These are phyloP conservation scores for Fusarium coicis DNA, from an alignment of 2,329 filamentous ascomycete genomes.

Conservation along the genomic window DNA sequence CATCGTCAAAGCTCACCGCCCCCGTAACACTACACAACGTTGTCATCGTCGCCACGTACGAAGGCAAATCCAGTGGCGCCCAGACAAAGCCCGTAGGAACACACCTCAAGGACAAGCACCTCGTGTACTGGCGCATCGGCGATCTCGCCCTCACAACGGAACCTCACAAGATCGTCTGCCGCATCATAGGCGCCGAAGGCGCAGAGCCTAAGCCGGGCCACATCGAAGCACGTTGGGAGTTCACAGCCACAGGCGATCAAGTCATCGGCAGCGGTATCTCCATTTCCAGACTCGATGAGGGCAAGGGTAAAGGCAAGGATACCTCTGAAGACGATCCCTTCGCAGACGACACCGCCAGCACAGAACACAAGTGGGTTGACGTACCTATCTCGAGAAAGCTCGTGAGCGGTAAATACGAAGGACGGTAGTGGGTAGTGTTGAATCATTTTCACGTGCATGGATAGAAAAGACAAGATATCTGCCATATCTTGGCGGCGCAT, in stretches of 20 bases:
- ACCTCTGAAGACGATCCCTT: conserved; percentile 72
- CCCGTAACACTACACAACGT: conserved; percentile 73
- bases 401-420: conserved; percentile 80
- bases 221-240: conserved; percentile 87
- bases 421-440: conserved; percentile 45
- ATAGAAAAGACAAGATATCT: conserved; percentile 39
- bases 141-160: conserved; percentile 76
- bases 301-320: conserved; percentile 64
- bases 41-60: conserved; percentile 76
- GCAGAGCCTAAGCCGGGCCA: conserved; percentile 77
- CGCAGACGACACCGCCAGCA: conserved; percentile 59
- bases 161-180: conserved; percentile 82
- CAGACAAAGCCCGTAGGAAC: conserved; percentile 85
- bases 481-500: conserved; percentile 45
- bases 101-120: conserved; percentile 78
- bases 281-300: conserved; percentile 64
- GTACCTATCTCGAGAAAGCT: conserved; percentile 75
- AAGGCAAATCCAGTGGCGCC: conserved; percentile 73
- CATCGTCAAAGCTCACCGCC: conserved; percentile 62
- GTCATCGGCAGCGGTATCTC: conserved; percentile 70
- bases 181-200: conserved; percentile 78
- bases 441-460: conserved; percentile 28
- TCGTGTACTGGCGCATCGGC: conserved; percentile 84
- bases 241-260: conserved; percentile 55
- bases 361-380: conserved; percentile 68